Evolutionary conservation across 2,329 filamentous ascomycete genomes (phyloP).

Genomic region (Trichophaea hybrida): DNA sequence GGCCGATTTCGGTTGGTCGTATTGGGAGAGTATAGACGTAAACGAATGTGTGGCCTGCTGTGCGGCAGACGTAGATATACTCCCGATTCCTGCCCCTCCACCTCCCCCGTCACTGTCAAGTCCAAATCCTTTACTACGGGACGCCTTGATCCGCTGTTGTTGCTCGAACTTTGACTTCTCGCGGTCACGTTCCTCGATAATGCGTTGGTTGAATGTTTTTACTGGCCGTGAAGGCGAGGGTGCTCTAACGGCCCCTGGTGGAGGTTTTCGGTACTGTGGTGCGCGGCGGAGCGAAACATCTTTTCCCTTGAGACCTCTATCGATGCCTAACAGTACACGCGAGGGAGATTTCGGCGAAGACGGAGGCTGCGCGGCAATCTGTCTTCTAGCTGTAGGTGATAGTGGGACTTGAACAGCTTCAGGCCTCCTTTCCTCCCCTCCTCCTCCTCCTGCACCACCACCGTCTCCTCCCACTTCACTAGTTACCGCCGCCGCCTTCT

Average conservation of each 20-base stretch:
- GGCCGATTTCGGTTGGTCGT: neutral
- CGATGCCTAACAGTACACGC: constrained; percentile 68
- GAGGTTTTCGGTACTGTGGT: constrained; percentile 29
- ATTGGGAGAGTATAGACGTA: neutral
- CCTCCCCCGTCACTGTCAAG: constrained; percentile 30
- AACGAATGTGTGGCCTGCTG: constrained; percentile 2
- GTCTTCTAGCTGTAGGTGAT: constrained; percentile 47
- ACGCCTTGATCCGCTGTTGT: constrained; percentile 39
- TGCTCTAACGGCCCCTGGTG: constrained; percentile 13
- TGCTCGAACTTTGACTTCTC: constrained; percentile 40
- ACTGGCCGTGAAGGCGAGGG: constrained; percentile 24
- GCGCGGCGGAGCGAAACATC: constrained; percentile 71
- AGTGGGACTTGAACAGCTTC: constrained; percentile 56
- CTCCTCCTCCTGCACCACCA: constrained; percentile 22
- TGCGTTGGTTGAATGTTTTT: constrained; percentile 69
- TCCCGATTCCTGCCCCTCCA: neutral
- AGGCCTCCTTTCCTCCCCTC: constrained; percentile 35
- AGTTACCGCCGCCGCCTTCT: constrained; percentile 26
- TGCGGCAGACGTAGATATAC: neutral
- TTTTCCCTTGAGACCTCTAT: constrained; percentile 66
- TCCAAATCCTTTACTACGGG: constrained; percentile 43
- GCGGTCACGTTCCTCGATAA: constrained; percentile 53
- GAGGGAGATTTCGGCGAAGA: constrained; percentile 57
- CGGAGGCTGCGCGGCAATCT: constrained; percentile 36
- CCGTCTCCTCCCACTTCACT: neutral